phyloP scores from a whole-genome alignment of 208 protist genomes.

The Trichomonas gallinae region DNA sequence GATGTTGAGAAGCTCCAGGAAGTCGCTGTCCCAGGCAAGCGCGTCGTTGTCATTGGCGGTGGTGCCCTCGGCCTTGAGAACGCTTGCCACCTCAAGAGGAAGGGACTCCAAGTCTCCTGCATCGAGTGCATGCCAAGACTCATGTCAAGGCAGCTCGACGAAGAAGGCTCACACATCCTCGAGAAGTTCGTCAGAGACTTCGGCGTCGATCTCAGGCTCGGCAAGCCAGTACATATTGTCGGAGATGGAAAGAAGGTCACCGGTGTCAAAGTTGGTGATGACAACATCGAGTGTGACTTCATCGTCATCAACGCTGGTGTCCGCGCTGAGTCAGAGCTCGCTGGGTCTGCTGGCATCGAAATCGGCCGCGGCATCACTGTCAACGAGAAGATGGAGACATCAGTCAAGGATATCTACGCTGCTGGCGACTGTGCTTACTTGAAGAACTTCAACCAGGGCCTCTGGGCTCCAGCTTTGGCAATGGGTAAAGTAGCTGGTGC shows the following conservation, averaged over 20 bases:
- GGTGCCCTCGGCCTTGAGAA: background rate
- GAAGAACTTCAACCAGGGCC: background rate
- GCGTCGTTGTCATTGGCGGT: background rate
- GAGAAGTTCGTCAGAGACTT: background rate
- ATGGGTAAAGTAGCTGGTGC: background rate
- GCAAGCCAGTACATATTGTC: background rate
- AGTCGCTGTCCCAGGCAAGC: background rate
- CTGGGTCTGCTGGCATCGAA: background rate
- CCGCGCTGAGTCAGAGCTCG: background rate
- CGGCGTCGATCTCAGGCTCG: background rate
- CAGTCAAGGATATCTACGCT: background rate
- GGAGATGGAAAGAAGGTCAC: background rate
- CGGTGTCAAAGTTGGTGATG: background rate
- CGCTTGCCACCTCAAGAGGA: background rate
- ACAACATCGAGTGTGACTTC: background rate
- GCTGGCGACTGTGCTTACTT: background rate
- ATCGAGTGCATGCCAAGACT: background rate
- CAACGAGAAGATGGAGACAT: constrained; percentile 4
- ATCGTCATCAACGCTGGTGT: background rate
- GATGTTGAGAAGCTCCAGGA: background rate
- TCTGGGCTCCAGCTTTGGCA: background rate
- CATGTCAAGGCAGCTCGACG: background rate
- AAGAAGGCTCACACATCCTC: background rate
- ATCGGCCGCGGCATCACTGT: background rate
- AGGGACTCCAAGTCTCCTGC: background rate